Evolutionary conservation across 2,329 filamentous ascomycete species (phyloP).

Genomic region (Microthyrium microscopicum): DNA sequence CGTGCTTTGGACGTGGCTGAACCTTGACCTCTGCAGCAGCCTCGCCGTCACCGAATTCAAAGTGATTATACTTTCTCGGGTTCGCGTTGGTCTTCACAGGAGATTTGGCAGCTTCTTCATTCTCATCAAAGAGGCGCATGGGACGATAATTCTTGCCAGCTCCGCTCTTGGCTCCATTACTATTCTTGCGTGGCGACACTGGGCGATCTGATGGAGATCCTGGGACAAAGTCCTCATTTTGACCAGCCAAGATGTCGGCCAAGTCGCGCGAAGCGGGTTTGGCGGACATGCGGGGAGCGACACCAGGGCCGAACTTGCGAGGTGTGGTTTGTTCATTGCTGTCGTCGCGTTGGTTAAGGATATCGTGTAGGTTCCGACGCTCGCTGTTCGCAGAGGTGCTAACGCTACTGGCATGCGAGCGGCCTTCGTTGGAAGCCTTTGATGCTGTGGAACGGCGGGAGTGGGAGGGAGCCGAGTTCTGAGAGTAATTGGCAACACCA

Average conservation of each 20-base stretch:
- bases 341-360: conserved; percentile 56
- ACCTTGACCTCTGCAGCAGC: conserved; percentile 19
- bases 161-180: conserved; percentile 26
- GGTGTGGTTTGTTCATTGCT: conserved; percentile 26
- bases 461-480: conserved; percentile 35
- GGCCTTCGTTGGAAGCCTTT: conserved; percentile 18
- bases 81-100: conserved; percentile 43
- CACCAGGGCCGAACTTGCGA: conserved; percentile 25
- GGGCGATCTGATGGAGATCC: conserved; percentile 2
- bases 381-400: conserved; percentile 22
- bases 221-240: conserved; percentile 4
- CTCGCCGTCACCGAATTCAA: conserved; percentile 57
- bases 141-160: conserved; percentile 33
- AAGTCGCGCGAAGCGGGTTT: conserved; percentile 52
- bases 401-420: conserved; percentile 24
- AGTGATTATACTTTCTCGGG: conserved; percentile 70
- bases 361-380: conserved; percentile 49
- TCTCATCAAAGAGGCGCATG: conserved; percentile 40
- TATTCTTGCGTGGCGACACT: conserved; percentile 19
- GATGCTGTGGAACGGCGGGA: conserved; percentile 19
- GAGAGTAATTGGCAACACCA: too few species aligned
- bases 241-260: conserved; percentile 48
- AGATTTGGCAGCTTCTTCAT: conserved; percentile 18
- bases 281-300: conserved; percentile 49
- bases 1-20: conserved; percentile 36